phyloP scores from a whole-genome alignment of 2,329 filamentous ascomycete species.

The Microdochium paspali region DNA sequence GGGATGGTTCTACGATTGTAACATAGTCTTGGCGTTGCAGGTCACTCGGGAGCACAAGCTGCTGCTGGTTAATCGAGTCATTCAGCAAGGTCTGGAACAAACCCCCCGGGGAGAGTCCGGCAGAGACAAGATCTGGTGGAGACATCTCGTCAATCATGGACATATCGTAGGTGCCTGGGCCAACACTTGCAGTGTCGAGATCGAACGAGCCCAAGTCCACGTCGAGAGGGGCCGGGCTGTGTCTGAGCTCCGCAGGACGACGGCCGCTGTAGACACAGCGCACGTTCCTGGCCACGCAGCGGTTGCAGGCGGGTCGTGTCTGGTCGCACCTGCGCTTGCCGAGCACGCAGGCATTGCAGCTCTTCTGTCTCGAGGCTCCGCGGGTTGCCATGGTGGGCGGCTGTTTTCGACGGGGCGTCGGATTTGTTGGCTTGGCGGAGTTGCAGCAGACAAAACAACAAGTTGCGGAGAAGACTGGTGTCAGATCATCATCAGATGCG shows the following conservation, averaged over 20 bases:
- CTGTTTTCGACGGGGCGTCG: too few relatives aligned
- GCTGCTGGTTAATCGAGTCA: neutral
- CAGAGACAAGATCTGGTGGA: too few relatives aligned
- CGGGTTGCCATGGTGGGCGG: too few relatives aligned
- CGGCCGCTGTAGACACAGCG: slow-evolving; percentile 26
- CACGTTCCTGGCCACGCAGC: slow-evolving; percentile 30
- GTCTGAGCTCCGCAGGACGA: slow-evolving; percentile 1
- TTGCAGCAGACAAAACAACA: too few relatives aligned
- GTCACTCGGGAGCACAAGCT: neutral
- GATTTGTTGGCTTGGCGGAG: too few relatives aligned
- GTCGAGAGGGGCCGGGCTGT: slow-evolving; percentile 1
- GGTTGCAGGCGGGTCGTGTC: slow-evolving; percentile 28
- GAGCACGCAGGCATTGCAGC: slow-evolving; percentile 37
- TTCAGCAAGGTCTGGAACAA: neutral
- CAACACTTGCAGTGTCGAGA: neutral
- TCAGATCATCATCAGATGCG: too few relatives aligned
- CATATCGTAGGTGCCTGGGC: neutral
- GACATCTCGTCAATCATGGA: neutral
- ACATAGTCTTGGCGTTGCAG: slow-evolving; percentile 4
- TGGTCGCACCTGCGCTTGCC: slow-evolving; percentile 39
- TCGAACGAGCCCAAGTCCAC: neutral
- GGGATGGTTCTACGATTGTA: too few relatives aligned
- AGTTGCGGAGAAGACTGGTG: too few relatives aligned
- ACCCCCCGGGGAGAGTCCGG: too few relatives aligned
- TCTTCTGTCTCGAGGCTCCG: slow-evolving; percentile 38